Evolutionary conservation across 495 filamentous ascomycete species (phyloP).

Genomic region (Tuber microsphaerosporum): DNA sequence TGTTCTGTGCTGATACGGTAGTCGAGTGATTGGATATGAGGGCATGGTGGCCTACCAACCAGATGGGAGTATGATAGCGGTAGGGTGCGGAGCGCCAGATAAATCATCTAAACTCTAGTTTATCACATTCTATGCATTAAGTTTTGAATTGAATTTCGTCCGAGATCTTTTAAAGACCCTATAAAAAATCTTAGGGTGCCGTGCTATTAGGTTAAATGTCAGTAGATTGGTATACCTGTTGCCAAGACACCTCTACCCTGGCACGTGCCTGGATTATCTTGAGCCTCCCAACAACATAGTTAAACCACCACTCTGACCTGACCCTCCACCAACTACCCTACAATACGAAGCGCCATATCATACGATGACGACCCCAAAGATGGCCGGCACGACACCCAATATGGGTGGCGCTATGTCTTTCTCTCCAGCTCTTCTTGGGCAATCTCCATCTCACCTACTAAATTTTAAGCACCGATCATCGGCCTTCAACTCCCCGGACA

Average conservation of each 20-base stretch:
- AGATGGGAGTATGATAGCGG: neutral
- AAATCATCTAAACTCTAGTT: neutral
- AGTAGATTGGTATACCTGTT: neutral
- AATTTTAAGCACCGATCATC: slow-evolving; percentile 33
- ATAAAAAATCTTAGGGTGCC: neutral
- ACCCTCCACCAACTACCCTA: neutral
- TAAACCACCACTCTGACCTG: neutral
- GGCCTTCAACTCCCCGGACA: slow-evolving; percentile 32
- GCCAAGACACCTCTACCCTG: neutral
- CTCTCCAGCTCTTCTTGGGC: slow-evolving; percentile 36
- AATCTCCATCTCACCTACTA: slow-evolving; percentile 35
- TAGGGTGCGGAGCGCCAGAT: neutral
- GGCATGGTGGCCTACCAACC: too few species aligned
- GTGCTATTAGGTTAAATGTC: neutral
- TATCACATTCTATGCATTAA: neutral
- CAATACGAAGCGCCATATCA: neutral
- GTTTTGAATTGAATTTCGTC: neutral
- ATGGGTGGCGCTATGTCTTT: slow-evolving; percentile 29
- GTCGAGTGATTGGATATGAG: neutral
- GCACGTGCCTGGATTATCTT: neutral
- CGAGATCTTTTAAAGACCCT: neutral
- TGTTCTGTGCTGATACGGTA: too few species aligned
- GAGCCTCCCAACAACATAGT: neutral
- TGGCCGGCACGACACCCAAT: slow-evolving; percentile 32
- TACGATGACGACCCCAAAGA: slow-evolving; percentile 37